phyloP scores from a whole-genome alignment of 2,329 filamentous ascomycete genomes.

The Cladosporium sp. region DNA sequence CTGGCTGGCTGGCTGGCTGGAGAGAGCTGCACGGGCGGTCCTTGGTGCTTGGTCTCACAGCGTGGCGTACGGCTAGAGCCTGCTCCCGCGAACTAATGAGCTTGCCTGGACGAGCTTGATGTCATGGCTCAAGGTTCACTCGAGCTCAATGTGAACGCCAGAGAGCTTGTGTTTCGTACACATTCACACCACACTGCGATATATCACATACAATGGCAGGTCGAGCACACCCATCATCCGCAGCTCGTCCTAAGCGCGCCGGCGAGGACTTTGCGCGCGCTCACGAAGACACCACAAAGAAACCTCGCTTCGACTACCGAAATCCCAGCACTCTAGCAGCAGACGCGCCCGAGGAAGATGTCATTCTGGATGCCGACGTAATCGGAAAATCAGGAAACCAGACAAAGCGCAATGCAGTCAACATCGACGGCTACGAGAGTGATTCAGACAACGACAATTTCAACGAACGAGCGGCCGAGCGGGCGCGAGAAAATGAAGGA shows the following conservation, averaged over 20 bases:
- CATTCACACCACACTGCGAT: neutral
- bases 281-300: conserved; percentile 71
- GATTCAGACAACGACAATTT: conserved; percentile 92
- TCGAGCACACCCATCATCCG: conserved; percentile 13
- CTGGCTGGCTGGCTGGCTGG: neutral
- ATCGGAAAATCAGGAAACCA: conserved; percentile 73
- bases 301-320: conserved; percentile 88
- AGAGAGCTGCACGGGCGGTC: conserved; percentile 2
- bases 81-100: conserved; percentile 3
- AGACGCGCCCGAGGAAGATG: conserved; percentile 73
- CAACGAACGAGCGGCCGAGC: conserved; percentile 63
- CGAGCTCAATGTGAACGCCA: neutral
- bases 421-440: conserved; percentile 94
- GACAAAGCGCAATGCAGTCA: conserved; percentile 90
- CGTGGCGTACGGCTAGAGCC: neutral
- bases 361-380: conserved; percentile 85
- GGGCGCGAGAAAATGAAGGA: conserved; percentile 34
- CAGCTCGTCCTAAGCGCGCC: conserved; percentile 73
- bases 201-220: conserved; percentile 11
- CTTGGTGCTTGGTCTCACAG: neutral
- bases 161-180: neutral
- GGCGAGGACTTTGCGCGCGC: conserved; percentile 79
- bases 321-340: conserved; percentile 91
- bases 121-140: conserved; percentile 9
- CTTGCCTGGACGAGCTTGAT: conserved; percentile 8